phyloP scores from a whole-genome alignment of 164 flowering plant species.

The Saururus chinensis region DNA sequence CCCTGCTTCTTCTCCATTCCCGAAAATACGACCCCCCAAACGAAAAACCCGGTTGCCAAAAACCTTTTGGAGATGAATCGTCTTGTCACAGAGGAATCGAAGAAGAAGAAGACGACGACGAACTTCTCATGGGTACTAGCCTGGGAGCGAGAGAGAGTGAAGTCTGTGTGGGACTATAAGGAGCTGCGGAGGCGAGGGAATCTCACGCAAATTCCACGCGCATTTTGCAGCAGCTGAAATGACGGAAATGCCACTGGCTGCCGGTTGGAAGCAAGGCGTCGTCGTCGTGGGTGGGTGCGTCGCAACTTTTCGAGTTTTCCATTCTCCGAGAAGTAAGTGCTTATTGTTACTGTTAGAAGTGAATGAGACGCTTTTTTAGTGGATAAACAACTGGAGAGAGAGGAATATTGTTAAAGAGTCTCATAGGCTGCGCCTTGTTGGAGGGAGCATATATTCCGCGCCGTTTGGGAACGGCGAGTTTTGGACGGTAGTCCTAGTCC shows the following conservation, averaged over 20 bases:
- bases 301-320: no score
- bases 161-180: neutral
- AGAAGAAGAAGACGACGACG: neutral
- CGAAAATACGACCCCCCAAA: no score
- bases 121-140: no score
- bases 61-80: neutral
- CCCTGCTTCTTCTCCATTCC: slow-evolving; percentile 81
- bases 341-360: neutral
- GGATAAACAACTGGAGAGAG: neutral
- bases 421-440: neutral
- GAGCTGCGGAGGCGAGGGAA: neutral
- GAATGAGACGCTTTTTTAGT: neutral
- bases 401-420: neutral
- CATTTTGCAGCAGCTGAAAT: neutral
- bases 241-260: neutral
- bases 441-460: neutral
- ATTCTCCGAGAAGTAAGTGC: no score
- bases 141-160: neutral
- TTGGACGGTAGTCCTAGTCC: neutral
- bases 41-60: neutral
- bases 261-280: no score
- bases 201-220: neutral
- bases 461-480: neutral
- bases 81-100: neutral
- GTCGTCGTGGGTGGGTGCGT: no score